Evolutionary conservation across 192 early-diverging fungal genomes (phyloP).

Genomic region (Linnemannia schmuckeri): DNA sequence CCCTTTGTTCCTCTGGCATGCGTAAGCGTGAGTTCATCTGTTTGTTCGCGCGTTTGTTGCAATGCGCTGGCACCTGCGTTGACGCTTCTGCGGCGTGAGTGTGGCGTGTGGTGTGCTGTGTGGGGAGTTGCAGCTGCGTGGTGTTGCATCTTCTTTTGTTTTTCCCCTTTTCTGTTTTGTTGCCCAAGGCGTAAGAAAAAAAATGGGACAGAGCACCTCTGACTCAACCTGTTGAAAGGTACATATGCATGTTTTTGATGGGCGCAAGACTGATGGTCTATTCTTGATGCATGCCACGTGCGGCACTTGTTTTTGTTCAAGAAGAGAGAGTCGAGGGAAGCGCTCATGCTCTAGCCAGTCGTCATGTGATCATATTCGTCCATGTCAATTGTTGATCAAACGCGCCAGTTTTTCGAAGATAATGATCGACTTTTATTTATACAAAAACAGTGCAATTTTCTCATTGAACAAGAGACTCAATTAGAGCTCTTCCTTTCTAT

Average conservation of each 20-base stretch:
- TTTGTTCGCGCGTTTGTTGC: neutral
- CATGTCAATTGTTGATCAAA: neutral
- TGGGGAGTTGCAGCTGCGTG: neutral
- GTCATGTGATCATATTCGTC: neutral
- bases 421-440: neutral
- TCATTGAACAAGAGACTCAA: neutral
- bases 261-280: neutral
- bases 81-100: neutral
- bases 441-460: neutral
- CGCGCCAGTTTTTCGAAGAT: neutral
- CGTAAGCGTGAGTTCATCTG: neutral
- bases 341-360: neutral
- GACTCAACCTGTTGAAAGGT: neutral
- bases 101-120: neutral
- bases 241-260: neutral
- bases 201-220: neutral
- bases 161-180: neutral
- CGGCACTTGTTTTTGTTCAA: neutral
- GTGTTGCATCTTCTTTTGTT: neutral
- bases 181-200: neutral
- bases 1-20: neutral
- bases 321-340: neutral
- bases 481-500: conserved; percentile 29
- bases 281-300: neutral
- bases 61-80: neutral